Conservation (phyloP, 1,139 yeast genomes). For the Lizanozyma gosingica region DNA sequence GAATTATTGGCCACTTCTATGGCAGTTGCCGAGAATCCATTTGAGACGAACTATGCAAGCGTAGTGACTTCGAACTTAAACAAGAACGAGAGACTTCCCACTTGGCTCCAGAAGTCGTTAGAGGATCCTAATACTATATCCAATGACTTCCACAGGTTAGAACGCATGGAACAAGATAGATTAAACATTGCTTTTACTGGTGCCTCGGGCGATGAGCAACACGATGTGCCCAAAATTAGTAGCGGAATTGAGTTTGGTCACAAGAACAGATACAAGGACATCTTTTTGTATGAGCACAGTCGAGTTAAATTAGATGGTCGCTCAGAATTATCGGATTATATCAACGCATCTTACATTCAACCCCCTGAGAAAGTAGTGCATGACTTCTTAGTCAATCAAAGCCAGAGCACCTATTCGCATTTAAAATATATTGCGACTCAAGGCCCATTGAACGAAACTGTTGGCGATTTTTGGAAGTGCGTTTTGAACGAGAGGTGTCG, state of each 20-base stretch:
- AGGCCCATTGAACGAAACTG: constrained; percentile 71
- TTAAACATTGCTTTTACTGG: constrained; percentile 21
- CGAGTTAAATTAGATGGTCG: constrained; percentile 44
- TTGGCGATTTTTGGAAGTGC: constrained; percentile 77
- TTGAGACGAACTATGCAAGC: constrained; percentile 10
- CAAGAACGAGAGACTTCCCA: constrained; percentile 18
- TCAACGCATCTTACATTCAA: constrained; percentile 52
- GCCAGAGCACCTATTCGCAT: constrained; percentile 4
- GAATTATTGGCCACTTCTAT: constrained; percentile 17
- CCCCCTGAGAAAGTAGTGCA: constrained; percentile 9
- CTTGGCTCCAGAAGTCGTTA: constrained; percentile 21
- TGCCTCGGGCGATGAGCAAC: constrained; percentile 5
- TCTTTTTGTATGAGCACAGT: constrained; percentile 75
- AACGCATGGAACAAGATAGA: constrained; percentile 22
- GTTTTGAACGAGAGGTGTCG: constrained; percentile 36
- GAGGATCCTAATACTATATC: constrained; percentile 18
- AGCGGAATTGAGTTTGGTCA: constrained; percentile 65
- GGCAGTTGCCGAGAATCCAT: constrained; percentile 15
- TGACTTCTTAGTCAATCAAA: constrained; percentile 1
- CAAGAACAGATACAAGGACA: constrained; percentile 73
- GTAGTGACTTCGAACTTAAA: constrained; percentile 9
- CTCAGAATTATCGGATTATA: constrained; percentile 28
- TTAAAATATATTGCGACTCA: constrained; percentile 70
- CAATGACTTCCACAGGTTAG: constrained; percentile 20
- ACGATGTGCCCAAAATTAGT: constrained; percentile 13